Base-by-base conservation (phyloP, 164 flowering plant species). In the Vitis cinerea region DNA sequence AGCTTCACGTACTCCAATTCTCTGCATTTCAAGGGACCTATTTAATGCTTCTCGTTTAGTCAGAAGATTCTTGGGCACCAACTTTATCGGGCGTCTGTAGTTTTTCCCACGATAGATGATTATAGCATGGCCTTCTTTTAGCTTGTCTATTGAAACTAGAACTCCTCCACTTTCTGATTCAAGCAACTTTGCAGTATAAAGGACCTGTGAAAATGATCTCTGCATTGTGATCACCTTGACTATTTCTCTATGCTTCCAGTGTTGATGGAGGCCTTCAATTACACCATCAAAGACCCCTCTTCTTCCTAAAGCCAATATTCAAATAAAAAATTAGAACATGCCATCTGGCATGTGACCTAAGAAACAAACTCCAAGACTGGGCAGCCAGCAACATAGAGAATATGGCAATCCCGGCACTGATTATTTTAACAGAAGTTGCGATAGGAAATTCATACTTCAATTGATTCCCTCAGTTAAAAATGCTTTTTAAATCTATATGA, bases 221-320 rank as follows among this genome's bases (percentile, higher is more conserved):
- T 93, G 98, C 97, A 84, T 87, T 29, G 96, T 85, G 57, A 93
- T 79, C 71, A 95, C 93, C 79, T 89, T 91, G 27, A 83, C 93
- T 14, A 95, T 74, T 84, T 95, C 99, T 77, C 93, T 86, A 79
- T 91, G 88, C 80, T 95, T 93, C 99, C 99, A 95, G 75, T 93
- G 97, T 77, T 90, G 96, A 81, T 88, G 92, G 51, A 95, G 56
- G 61, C 90, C 91, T 82, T 87, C 97, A 30, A 94, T 82, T 15
- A 90, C 91, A 75, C 99, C 97, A 82, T 86, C 90, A 88, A 87
- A 94, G 59, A 94, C 75, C 23, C 97, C 97, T 67, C 99, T 90
- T 63, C 99, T 83, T 57, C 99, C 99, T 94, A 84, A 64, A 76
- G 53, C 44, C 75, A 67, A 31, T 47, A 72, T 10, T 51, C 29